These are phyloP conservation scores for Salix viminalis DNA, from an alignment of 345 rosid species.

Conservation along the genomic window DNA sequence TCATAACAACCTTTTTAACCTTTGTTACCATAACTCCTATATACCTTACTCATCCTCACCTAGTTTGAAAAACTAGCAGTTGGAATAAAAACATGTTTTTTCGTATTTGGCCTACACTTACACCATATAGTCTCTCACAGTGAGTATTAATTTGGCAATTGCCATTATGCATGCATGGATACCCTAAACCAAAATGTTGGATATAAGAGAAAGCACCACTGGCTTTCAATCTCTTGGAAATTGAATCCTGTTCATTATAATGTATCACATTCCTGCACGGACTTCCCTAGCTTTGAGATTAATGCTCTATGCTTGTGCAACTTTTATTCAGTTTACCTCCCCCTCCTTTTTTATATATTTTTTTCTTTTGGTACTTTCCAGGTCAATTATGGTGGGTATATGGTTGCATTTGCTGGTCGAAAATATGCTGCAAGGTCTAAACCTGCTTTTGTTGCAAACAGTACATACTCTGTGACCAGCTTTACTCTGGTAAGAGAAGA, in stretches of 20 bases:
- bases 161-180: background rate
- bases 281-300: background rate
- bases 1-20: background rate
- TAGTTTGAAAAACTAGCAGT: background rate
- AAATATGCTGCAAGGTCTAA: constrained; percentile 90
- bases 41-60: background rate
- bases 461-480: constrained; percentile 58
- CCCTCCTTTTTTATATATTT: background rate
- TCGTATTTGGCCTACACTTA: background rate
- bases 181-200: background rate
- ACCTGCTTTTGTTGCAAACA: constrained; percentile 62
- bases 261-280: too few species aligned
- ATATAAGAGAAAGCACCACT: background rate
- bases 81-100: background rate
- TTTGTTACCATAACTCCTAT: background rate
- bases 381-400: constrained; percentile 57
- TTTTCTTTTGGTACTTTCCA: constrained; percentile 16
- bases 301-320: background rate
- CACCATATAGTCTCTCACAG: background rate
- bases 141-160: background rate
- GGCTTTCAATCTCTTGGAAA: background rate
- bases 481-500: constrained; percentile 68
- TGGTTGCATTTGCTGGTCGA: constrained; percentile 93
- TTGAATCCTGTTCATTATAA: too few species aligned
- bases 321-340: background rate